Percentiles rank a stretch among this genome's conserved stretches.
Evolutionary conservation across 2,329 filamentous ascomycete genomes (phyloP).

Genomic region (Simplicillium aogashimaense): DNA sequence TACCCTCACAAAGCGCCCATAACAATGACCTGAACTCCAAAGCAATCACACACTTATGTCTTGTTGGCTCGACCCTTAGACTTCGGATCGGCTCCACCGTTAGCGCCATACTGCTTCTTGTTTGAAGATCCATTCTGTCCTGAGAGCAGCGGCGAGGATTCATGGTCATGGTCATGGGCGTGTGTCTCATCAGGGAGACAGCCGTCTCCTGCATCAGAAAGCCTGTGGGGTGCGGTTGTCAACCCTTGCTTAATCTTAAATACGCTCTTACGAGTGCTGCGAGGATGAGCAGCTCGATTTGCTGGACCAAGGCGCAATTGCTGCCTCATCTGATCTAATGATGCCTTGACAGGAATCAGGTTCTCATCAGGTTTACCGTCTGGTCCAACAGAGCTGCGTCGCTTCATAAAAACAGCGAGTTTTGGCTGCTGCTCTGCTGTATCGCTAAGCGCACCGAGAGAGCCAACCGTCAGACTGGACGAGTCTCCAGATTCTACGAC

Average conservation of each 20-base stretch:
- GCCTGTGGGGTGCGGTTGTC: slow-evolving; percentile 3
- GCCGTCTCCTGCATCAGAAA: slow-evolving; percentile 10
- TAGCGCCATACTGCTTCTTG: slow-evolving; percentile 5
- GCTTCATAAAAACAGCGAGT: slow-evolving; percentile 49
- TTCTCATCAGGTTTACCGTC: slow-evolving; percentile 39
- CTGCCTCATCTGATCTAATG: slow-evolving; percentile 51
- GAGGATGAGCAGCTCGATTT: slow-evolving; percentile 54
- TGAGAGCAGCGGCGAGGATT: slow-evolving; percentile 19
- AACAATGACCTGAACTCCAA: too few relatives aligned
- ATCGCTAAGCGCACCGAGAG: slow-evolving; percentile 27
- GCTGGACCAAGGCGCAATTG: slow-evolving; percentile 58
- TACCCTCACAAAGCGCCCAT: too few relatives aligned
- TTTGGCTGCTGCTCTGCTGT: slow-evolving; percentile 32
- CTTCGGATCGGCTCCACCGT: neutral
- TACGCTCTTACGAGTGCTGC: slow-evolving; percentile 48
- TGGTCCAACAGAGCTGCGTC: slow-evolving; percentile 42
- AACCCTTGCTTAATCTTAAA: slow-evolving; percentile 55
- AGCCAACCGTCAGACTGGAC: slow-evolving; percentile 18
- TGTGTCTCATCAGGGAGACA: slow-evolving; percentile 4
- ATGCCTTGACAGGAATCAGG: slow-evolving; percentile 47
- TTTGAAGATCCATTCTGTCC: slow-evolving; percentile 15
- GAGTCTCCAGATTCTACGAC: slow-evolving; percentile 32
- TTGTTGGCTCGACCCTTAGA: slow-evolving; percentile 18
- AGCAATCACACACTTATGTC: slow-evolving; percentile 12
- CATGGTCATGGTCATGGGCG: slow-evolving; percentile 10